phyloP scores from a whole-genome alignment of 108 stramenopile genomes.

The Cyclotella distinguenda region DNA sequence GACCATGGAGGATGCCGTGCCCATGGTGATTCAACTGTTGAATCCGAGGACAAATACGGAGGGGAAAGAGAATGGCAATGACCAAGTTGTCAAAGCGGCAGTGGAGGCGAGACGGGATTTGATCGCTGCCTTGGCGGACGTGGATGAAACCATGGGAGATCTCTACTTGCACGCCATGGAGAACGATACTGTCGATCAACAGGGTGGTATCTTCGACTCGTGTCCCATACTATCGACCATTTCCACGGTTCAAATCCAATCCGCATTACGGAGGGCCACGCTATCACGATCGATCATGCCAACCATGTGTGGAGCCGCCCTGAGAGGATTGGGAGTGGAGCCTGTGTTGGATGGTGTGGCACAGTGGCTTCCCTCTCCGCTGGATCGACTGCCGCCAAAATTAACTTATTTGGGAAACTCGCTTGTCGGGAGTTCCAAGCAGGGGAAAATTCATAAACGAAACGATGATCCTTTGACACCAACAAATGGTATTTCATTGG shows the following conservation, averaged over 20 bases:
- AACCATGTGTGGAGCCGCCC: constrained; percentile 82
- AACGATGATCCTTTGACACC: neutral
- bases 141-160: constrained; percentile 82
- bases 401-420: constrained; percentile 45
- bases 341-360: constrained; percentile 91
- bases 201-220: neutral
- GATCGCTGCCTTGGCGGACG: constrained; percentile 71
- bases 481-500: constrained; percentile 45
- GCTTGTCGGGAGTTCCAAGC: neutral
- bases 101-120: constrained; percentile 60
- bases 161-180: constrained; percentile 65
- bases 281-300: constrained; percentile 64
- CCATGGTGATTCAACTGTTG: constrained; percentile 53
- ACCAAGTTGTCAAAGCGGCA: constrained; percentile 51
- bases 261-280: constrained; percentile 73
- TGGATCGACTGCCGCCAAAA: constrained; percentile 78
- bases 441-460: constrained; percentile 9
- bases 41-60: constrained; percentile 4
- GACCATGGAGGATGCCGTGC: constrained; percentile 71
- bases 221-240: constrained; percentile 39
- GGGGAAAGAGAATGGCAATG: constrained; percentile 34
- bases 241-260: constrained; percentile 61
- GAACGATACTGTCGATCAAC: constrained; percentile 31
- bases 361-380: constrained; percentile 91
- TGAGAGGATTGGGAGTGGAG: constrained; percentile 92